phyloP scores from a whole-genome alignment of 2,329 filamentous ascomycete species.

The Xenoacremonium recifei region DNA sequence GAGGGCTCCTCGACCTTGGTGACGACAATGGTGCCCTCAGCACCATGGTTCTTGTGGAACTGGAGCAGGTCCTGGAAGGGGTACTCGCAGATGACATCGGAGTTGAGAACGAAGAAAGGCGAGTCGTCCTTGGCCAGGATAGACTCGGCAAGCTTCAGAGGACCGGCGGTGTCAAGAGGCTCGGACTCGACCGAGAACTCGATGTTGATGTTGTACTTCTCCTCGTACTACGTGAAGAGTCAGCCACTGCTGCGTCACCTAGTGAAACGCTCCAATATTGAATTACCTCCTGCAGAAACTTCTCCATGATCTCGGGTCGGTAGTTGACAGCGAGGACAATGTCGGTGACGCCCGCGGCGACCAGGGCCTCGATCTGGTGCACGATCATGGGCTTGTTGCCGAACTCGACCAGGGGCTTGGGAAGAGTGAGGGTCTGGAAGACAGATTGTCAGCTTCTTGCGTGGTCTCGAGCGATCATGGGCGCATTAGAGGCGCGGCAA shows the following conservation, averaged over 20 bases:
- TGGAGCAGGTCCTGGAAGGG: conserved; percentile 86
- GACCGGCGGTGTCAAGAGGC: conserved; percentile 91
- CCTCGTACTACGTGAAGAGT: conserved; percentile 65
- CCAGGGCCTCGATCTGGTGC: conserved; percentile 94
- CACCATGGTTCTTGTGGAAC: conserved; percentile 90
- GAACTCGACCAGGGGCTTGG: conserved; percentile 97
- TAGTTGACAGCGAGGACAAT: conserved; percentile 99
- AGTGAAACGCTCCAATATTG: neutral
- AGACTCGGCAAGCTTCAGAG: conserved; percentile 90
- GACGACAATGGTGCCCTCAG: conserved; percentile 96
- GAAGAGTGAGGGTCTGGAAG: conserved; percentile 84
- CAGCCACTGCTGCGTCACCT: conserved; percentile 2
- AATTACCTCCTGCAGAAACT: conserved; percentile 79
- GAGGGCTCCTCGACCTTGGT: conserved; percentile 99
- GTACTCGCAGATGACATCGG: conserved; percentile 97
- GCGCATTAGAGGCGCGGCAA: conserved; percentile 9
- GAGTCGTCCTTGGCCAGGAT: conserved; percentile 90
- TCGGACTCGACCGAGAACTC: conserved; percentile 97
- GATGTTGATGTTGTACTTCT: conserved; percentile 90
- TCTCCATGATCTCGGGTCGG: conserved; percentile 96
- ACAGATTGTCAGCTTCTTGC: conserved; percentile 19
- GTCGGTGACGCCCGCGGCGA: conserved; percentile 90
- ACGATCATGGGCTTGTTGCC: conserved; percentile 99
- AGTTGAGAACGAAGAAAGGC: conserved; percentile 98
- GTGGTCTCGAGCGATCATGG: conserved; percentile 1